Percentiles rank a stretch among this genome's conserved stretches.
These are phyloP conservation scores for Yamadazyma triangularis DNA, from an alignment of 1,139 yeast species.

Conservation along the genomic window DNA sequence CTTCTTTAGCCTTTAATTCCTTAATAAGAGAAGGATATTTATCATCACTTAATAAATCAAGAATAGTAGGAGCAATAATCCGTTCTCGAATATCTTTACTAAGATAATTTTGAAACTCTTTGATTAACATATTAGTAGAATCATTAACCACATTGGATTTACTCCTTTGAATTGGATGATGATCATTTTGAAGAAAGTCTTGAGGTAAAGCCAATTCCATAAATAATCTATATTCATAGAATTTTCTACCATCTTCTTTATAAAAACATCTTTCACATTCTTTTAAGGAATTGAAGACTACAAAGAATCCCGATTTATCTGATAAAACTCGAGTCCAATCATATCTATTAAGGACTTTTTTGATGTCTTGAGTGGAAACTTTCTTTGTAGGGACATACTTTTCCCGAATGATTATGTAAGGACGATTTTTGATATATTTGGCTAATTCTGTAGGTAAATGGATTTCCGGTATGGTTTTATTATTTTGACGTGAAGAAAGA, in stretches of 20 bases:
- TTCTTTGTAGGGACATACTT: slow-evolving; percentile 48
- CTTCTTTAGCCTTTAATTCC: slow-evolving; percentile 38
- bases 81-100: slow-evolving; percentile 74
- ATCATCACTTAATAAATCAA: slow-evolving; percentile 57
- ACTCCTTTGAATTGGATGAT: slow-evolving; percentile 7
- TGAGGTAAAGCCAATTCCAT: slow-evolving; percentile 55
- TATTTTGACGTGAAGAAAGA: slow-evolving; percentile 27
- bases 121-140: slow-evolving; percentile 54
- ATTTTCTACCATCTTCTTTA: slow-evolving; percentile 58
- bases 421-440: slow-evolving; percentile 47
- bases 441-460: slow-evolving; percentile 43
- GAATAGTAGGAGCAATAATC: slow-evolving; percentile 65
- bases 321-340: slow-evolving; percentile 63
- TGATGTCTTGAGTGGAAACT: slow-evolving; percentile 51
- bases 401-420: slow-evolving; percentile 54
- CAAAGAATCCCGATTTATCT: slow-evolving; percentile 63
- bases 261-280: slow-evolving; percentile 68
- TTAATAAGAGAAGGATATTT: slow-evolving; percentile 52
- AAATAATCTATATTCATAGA: slow-evolving; percentile 45
- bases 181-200: slow-evolving; percentile 19
- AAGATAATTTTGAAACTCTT: slow-evolving; percentile 61
- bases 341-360: slow-evolving; percentile 48
- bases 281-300: slow-evolving; percentile 58
- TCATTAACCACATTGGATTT: slow-evolving; percentile 42
- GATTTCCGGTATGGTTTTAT: slow-evolving; percentile 29